Base-by-base conservation (phyloP, 2,329 filamentous ascomycete species). In the Botrytis tulipae region DNA sequence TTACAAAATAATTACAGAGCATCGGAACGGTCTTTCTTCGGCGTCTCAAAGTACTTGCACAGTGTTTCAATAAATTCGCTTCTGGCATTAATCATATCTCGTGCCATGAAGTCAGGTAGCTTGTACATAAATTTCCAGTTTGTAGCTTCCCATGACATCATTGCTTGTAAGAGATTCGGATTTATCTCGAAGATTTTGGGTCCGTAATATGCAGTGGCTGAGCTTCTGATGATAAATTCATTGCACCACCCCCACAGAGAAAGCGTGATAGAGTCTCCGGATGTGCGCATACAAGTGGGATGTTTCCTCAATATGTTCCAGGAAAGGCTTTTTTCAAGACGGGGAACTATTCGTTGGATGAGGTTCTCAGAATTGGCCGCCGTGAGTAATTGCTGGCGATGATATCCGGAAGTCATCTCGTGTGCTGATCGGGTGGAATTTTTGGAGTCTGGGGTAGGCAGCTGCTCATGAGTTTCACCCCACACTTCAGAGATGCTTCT, bases 71-170 rank as follows among this genome's bases (percentile, higher is more conserved):
- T 48, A 14, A 57, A 20, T 10, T 71, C 60, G 4, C 51, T 9
- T 46, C 32, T 40, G 20, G 69, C 57, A 9, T 57, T 25, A 14
- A 9, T 20, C 32, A 71, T 62, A 63, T 71, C 60, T 54, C 25
- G 37, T 35, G 44, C n/a, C 42, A 71, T 51, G 16, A 65, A 71
- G 4, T 14, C 61, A 40, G 69, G 44, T 18, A 62, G 3, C 4
- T 65, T 32, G 29, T 37, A 71, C 12, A 71, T 48, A 14, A 54
- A 40, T 42, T 71, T 71, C 67, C 67, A 61, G 18, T 35, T 70
- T 44, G 54, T 70, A 6, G 35, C 40, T 25, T 70, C 67, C 54
- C 54, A 70, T 61, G 16, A 12, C n/a, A 61, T 40, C 22, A 42
- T 40, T 32, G 29, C 25, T 46, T 61, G 25, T 6, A 44, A n/a